A percentile compares a stretch with the other conserved stretches of the same genome.
These are phyloP conservation scores for Erodium texanum DNA, from an alignment of 441 rosid genomes.

Conservation along the genomic window DNA sequence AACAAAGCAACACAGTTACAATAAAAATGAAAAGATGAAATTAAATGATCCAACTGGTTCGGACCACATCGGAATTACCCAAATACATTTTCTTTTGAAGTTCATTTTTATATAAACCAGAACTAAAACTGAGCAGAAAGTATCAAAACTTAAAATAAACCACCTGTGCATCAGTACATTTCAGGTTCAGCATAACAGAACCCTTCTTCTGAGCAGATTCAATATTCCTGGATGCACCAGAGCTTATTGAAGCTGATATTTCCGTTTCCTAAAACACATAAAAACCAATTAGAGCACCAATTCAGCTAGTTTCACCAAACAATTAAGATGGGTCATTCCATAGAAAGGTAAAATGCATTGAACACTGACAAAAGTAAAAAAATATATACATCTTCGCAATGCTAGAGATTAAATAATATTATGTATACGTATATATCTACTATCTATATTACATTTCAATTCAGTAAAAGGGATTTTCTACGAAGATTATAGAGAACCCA, in stretches of 20 bases:
- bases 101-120: background rate
- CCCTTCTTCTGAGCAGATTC: constrained; percentile 78
- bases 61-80: background rate
- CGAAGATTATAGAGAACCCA: background rate
- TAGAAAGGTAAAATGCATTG: no score
- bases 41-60: background rate
- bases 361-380: no score
- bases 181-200: constrained; percentile 72
- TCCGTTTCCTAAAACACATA: constrained; percentile 56
- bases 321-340: background rate
- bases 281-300: background rate
- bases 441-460: background rate
- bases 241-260: constrained; percentile 70
- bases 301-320: constrained; percentile 1
- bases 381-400: background rate
- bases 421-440: background rate
- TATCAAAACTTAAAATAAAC: background rate
- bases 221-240: constrained; percentile 64
- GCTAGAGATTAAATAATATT: background rate
- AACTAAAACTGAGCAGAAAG: background rate
- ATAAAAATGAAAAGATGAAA: background rate
- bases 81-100: background rate
- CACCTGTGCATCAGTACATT: constrained; percentile 86
- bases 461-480: background rate
- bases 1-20: constrained; percentile 12